Evolutionary conservation across 2,329 filamentous ascomycete species (phyloP), one percentile per base, ranked within the genome.

Genomic region (Emmonsiellopsis sp.): DNA sequence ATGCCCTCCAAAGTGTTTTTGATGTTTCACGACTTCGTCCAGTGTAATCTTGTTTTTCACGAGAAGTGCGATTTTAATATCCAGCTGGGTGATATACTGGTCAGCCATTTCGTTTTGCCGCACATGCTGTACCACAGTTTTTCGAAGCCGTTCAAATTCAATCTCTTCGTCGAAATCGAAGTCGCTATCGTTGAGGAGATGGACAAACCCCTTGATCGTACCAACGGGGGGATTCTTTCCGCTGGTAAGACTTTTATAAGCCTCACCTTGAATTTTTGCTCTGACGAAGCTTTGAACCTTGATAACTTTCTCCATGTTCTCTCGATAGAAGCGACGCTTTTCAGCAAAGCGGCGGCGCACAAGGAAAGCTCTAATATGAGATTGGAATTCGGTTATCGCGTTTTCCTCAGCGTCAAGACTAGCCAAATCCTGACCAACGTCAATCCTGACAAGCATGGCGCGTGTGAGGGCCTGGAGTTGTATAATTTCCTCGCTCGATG

Each of bases 11-110:
- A 93, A 96, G 68, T 95, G 94, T 74, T 87, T 92, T 66, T 98
- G 93, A 67, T 97, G 93, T 63, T 90, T 89, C 53, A 98, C 88
- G 31, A 98, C 93, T 72, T 98, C 94, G 65, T 98, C 93, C 3
- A 98, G 79, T 0, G 93, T 97, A 65, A 98, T 98, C 72, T 98
- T 98, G 80, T 98, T 98, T 79, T 97, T 97, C 63, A 98, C 93
- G 15, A 98, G 79, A 2, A 98, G 80, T 1, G 93, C 93, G 68
- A 98, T 98, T 75, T 98, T 98, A 77, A 98, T 95, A 66, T 98
- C 94, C 37, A 98, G 81, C 67, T 98, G 93, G 63, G 95, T 91
- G 61, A 98, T 95, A 66, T 98, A 98, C 67, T 96, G 90, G 72
- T 98, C 93, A 40, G 94, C 83, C 76, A 95, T 85, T 72, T 98